Base-by-base conservation (phyloP, 148 eudicot species). In the Euryodendron excelsum region DNA sequence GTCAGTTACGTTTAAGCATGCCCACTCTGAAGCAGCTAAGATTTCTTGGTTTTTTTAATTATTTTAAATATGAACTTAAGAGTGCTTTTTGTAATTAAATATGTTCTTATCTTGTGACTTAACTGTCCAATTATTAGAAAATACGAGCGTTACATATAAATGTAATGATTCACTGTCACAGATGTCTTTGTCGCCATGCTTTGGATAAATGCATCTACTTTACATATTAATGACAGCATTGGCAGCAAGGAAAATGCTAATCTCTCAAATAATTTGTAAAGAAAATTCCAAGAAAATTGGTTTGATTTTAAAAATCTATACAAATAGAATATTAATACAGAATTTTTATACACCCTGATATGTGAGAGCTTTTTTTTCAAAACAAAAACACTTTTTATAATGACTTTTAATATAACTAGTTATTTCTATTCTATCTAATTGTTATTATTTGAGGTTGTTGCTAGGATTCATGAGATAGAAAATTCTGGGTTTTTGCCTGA, bases 71-170 rank as follows among this genome's bases (percentile, higher is more conserved):
- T 6, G n/a, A 65, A 65, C 31, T 65, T 10, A 65, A 36, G 9
- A n/a, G 9, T 4, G 2, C 18, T 34, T 23, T 21, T 11, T 8
- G 41, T 34, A n/a, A 62, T 28, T 30, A 12, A 61, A 30, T 61
- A 28, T 4, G 65, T 63, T 63, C 68, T 31, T 63, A 63, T 63
- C 68, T 27, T 63, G 68, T 63, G 68, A 63, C 0, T 39, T 41
- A 41, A n/a, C 72, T 68, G 50, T 12, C 52, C 9, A 41, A 68
- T 68, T 68, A 41, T 68, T 41, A 68, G 50, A 41, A 68, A 39
- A 41, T 37, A 21, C 52, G 30, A 41, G 72, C 52, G 72, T 68
- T 68, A 68, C 72, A n/a, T 39, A 44, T n/a, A 23, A 27, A 25
- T 4, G 50, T 41, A 68, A 68, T 68, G 72, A 41, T 39, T 11